phyloP scores from a whole-genome alignment of 768 basidiomycete genomes.

The Lepiota venenata region DNA sequence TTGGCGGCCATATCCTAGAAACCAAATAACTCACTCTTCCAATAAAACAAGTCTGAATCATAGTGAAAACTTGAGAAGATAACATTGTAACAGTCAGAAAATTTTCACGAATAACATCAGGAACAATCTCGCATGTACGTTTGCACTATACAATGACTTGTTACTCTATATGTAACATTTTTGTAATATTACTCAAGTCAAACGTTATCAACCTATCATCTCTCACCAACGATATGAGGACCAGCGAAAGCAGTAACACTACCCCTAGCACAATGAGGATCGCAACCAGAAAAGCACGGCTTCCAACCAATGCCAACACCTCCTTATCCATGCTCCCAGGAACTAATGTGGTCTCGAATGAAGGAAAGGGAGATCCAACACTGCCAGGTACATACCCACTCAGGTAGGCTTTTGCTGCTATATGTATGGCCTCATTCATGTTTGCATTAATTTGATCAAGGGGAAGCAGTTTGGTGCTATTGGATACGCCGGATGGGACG shows the following conservation, averaged over 20 bases:
- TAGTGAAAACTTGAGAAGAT: no score
- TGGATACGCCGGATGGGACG: no score
- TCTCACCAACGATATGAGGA: background rate
- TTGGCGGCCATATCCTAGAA: no score
- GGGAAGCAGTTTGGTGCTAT: background rate
- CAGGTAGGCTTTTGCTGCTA: background rate
- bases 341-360: background rate
- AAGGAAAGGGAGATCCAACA: background rate
- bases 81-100: no score
- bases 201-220: slow-evolving; percentile 1
- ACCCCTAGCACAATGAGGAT: background rate
- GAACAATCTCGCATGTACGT: no score
- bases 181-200: slow-evolving; percentile 6
- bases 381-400: background rate
- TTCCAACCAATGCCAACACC: no score
- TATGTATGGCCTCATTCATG: background rate
- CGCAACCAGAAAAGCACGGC: background rate
- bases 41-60: no score
- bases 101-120: no score
- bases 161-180: background rate
- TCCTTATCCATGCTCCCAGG: no score
- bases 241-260: background rate
- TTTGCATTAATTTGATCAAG: background rate
- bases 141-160: no score
- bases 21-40: no score